Evolutionary conservation across 768 basidiomycete species (phyloP).

Genomic region (Lactarius evosmus): DNA sequence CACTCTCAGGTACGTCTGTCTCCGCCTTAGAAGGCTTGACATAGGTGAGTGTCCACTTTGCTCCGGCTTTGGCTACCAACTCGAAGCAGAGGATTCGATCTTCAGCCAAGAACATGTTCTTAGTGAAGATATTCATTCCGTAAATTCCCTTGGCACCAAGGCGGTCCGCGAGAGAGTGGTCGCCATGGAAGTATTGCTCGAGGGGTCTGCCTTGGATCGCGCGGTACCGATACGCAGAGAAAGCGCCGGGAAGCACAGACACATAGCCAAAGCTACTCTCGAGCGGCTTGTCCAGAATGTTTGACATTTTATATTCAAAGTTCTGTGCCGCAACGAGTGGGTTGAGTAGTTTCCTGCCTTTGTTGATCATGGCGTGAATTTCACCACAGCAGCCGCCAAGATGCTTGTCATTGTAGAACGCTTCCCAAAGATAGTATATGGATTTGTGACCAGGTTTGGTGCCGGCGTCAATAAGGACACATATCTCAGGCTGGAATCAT

Average conservation of each 20-base stretch:
- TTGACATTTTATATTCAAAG: constrained; percentile 98
- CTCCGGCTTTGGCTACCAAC: constrained; percentile 84
- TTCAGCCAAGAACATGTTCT: constrained; percentile 89
- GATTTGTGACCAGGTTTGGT: constrained; percentile 97
- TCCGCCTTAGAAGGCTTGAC: constrained; percentile 96
- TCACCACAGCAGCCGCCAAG: constrained; percentile 91
- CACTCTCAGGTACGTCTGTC: constrained; percentile 94
- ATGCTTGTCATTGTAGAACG: constrained; percentile 75
- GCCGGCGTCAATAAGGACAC: constrained; percentile 91
- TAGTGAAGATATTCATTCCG: constrained; percentile 96
- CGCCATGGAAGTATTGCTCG: constrained; percentile 85
- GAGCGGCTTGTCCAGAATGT: constrained; percentile 92
- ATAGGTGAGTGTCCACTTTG: constrained; percentile 85
- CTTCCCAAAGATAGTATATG: constrained; percentile 94
- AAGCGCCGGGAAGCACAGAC: constrained; percentile 92
- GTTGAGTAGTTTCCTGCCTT: constrained; percentile 87
- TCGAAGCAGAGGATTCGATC: constrained; percentile 98
- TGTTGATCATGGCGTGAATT: constrained; percentile 96
- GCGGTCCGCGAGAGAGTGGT: constrained; percentile 86
- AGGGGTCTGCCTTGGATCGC: constrained; percentile 88
- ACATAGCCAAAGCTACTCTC: constrained; percentile 97
- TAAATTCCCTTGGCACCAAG: constrained; percentile 92
- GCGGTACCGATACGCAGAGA: constrained; percentile 92
- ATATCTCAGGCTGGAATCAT: constrained; percentile 71
- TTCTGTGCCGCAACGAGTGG: constrained; percentile 94